These are phyloP conservation scores for Pachysandra terminalis DNA, from an alignment of 164 flowering plant species.

Conservation along the genomic window DNA sequence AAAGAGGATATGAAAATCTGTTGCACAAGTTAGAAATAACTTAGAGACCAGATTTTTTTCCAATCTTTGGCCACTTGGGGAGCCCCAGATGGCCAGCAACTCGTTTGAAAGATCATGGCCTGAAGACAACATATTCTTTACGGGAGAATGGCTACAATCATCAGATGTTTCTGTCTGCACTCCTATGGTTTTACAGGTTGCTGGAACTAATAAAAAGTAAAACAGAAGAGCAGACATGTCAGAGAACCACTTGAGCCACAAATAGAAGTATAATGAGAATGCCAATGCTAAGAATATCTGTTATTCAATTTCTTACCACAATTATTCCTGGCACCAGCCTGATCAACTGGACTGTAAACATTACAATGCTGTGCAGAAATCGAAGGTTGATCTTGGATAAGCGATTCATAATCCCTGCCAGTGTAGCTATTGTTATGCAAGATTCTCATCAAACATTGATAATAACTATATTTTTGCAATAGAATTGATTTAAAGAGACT, in stretches of 20 bases:
- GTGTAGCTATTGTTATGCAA: conserved; percentile 6
- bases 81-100: conserved; percentile 51
- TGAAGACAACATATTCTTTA: conserved; percentile 17
- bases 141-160: conserved; percentile 14
- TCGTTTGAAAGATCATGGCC: conserved; percentile 30
- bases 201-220: conserved; percentile 19
- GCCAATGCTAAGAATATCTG: neutral
- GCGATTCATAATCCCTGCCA: conserved; percentile 34
- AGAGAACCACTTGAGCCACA: neutral
- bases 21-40: conserved; percentile 52
- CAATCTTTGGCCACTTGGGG: conserved; percentile 25
- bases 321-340: conserved; percentile 16
- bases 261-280: neutral
- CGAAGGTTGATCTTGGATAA: conserved; percentile 14
- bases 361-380: conserved; percentile 16
- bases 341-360: conserved; percentile 18
- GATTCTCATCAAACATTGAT: neutral
- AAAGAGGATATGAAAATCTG: conserved; percentile 62
- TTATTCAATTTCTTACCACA: conserved; percentile 28
- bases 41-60: conserved; percentile 51
- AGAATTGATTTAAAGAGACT: conserved; percentile 1
- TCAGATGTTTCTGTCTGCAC: conserved; percentile 57
- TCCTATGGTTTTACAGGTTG: conserved; percentile 49
- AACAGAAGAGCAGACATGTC: conserved; percentile 12
- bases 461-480: neutral